Conservation (phyloP, 2,329 filamentous ascomycete species). For the Verticillium tricorpus region DNA sequence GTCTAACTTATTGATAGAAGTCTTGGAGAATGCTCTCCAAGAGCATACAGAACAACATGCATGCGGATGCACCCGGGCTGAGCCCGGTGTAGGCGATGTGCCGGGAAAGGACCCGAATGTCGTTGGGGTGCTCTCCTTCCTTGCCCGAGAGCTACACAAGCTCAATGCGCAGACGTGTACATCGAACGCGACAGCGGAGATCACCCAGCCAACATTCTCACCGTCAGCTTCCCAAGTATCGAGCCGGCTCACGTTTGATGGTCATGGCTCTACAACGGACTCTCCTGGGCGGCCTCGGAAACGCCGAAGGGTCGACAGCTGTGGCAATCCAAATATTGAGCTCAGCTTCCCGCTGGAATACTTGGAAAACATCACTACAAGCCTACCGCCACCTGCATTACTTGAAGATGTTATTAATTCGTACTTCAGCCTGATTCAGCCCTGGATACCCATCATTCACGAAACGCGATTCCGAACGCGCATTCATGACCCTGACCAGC, state of each 20-base stretch:
- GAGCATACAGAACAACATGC: slow-evolving; percentile 1
- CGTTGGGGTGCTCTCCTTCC: slow-evolving; percentile 13
- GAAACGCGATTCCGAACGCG: slow-evolving; percentile 22
- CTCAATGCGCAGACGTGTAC: slow-evolving; percentile 8
- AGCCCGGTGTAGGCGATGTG: background rate
- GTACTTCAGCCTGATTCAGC: slow-evolving; percentile 33
- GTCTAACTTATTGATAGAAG: slow-evolving; percentile 3
- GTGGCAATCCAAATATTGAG: slow-evolving; percentile 16
- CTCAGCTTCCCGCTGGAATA: slow-evolving; percentile 13
- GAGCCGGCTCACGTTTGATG: background rate
- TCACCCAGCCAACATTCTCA: slow-evolving; percentile 3
- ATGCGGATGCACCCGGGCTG: background rate
- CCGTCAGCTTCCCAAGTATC: slow-evolving; percentile 5
- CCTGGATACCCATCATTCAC: slow-evolving; percentile 35
- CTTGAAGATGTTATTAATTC: slow-evolving; percentile 16
- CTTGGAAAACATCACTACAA: slow-evolving; percentile 20
- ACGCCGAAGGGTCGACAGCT: slow-evolving; percentile 16
- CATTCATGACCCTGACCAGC: slow-evolving; percentile 18
- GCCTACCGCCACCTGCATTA: slow-evolving; percentile 10
- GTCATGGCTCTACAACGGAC: slow-evolving; percentile 5
- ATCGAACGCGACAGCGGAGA: background rate
- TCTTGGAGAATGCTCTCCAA: slow-evolving; percentile 10
- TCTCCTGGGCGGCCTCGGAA: slow-evolving; percentile 11
- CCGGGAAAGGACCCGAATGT: slow-evolving; percentile 9
- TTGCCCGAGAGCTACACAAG: slow-evolving; percentile 16